Evolutionary conservation across 192 early-diverging fungal species (phyloP).

Genomic region (Coemansia sp.): DNA sequence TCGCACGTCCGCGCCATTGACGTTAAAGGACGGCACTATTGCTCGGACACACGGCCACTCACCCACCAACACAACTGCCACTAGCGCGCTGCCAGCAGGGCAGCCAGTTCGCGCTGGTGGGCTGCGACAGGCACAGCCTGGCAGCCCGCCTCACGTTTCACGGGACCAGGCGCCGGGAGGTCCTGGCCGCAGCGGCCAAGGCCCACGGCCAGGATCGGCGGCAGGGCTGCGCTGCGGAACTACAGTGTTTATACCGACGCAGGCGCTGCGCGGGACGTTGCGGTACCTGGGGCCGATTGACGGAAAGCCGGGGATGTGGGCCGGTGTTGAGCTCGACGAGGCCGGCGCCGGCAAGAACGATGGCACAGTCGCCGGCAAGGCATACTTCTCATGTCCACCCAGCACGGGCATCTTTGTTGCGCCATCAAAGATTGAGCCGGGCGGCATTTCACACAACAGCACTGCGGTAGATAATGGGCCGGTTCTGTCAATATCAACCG

Average conservation of each 20-base stretch:
- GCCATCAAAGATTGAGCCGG: constrained; percentile 55
- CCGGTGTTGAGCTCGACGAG: constrained; percentile 72
- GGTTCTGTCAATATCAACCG: constrained; percentile 7
- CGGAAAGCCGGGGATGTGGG: constrained; percentile 75
- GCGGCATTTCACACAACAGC: not conserved
- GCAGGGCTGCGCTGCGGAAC: constrained; percentile 47
- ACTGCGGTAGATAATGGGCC: not conserved
- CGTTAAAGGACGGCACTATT: constrained; percentile 2
- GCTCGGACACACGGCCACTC: not conserved
- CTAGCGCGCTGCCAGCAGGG: not conserved
- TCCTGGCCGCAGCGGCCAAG: not conserved
- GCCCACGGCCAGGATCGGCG: constrained; percentile 4
- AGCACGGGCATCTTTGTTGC: constrained; percentile 70
- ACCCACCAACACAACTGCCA: not conserved
- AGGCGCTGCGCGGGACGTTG: constrained; percentile 60
- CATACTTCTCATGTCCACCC: constrained; percentile 68
- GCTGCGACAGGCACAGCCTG: not conserved
- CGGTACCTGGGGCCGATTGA: constrained; percentile 68
- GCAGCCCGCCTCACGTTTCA: not conserved
- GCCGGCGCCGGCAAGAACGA: constrained; percentile 73
- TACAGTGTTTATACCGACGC: constrained; percentile 60
- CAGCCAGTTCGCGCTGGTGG: not conserved
- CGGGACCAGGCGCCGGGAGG: not conserved
- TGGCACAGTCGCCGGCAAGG: constrained; percentile 63
- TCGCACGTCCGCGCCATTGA: not conserved